Evolutionary conservation across 2,329 filamentous ascomycete genomes (phyloP), one percentile per base, ranked within the genome.

Genomic region (Claviceps pusilla): DNA sequence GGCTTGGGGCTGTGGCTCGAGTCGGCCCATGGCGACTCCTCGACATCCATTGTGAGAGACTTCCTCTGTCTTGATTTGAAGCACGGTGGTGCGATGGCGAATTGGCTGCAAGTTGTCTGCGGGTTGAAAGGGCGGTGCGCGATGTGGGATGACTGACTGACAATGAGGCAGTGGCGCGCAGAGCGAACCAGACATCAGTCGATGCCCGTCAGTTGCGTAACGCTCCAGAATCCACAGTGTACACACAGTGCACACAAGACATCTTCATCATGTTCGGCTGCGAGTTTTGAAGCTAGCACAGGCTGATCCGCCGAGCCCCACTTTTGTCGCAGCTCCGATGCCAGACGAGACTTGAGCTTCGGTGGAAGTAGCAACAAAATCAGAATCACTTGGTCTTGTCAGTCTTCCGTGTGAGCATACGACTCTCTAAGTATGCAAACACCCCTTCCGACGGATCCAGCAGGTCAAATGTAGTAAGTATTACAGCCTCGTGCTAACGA

Each of bases 21-120:
- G 64, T 78, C 76, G 62, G 75, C 76, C 76, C 76, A 78, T 19
- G 76, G 76, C 53, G 75, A 76, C 62, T 78, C 73, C 64, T 75
- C 73, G 58, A 76, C 69, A 60, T 76, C 74, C 74, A 76, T 76
- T 55, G 59, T 56, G 61, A 58, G 51, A 53, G 41, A 55, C 19
- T 19, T 19, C 19, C 35, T 41, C 49, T 42, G 43, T 48, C 14
- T 52, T 37, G 53, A 41, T 57, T 48, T 28, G 35, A 49, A 42
- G 19, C 35, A 45, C 37, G 45, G 45, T 33, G 50, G 33, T 47
- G 35, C 28, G 12, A 24, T 48, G 39, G 48, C 37, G 10, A 24
- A 14, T 39, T 35, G 47, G 24, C 4, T 35, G 47, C 31, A 12
- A 14, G 19, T 16, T 39, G n/a, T 19, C 19, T 24, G 42, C 42